These are phyloP conservation scores for Amanita subjunquillea DNA, from an alignment of 768 basidiomycete genomes.

Conservation along the genomic window DNA sequence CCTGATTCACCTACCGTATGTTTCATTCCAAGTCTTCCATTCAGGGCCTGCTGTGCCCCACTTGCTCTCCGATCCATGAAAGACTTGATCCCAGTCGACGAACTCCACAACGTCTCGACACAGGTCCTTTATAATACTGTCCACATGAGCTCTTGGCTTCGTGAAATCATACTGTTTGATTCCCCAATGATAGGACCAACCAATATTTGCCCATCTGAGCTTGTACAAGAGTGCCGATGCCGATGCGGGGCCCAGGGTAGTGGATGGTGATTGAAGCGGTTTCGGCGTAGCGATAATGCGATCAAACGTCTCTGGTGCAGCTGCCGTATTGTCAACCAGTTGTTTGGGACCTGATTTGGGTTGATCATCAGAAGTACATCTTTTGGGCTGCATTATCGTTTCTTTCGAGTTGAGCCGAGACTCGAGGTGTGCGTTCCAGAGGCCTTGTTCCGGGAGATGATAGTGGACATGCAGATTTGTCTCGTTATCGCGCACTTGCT, in stretches of 20 bases:
- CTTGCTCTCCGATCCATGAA: slow-evolving; percentile 24
- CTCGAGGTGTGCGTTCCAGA: slow-evolving; percentile 60
- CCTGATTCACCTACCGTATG: slow-evolving; percentile 51
- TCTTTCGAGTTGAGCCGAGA: slow-evolving; percentile 22
- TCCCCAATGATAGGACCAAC: slow-evolving; percentile 96
- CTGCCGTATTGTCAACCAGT: slow-evolving; percentile 67
- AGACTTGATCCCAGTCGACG: slow-evolving; percentile 68
- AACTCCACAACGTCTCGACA: slow-evolving; percentile 53
- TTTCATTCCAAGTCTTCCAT: slow-evolving; percentile 68
- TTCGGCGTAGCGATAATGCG: slow-evolving; percentile 46
- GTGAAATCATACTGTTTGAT: slow-evolving; percentile 91
- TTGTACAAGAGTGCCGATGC: slow-evolving; percentile 57
- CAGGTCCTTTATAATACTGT: slow-evolving; percentile 38
- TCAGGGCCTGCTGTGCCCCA: slow-evolving; percentile 48
- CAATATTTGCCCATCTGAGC: slow-evolving; percentile 93
- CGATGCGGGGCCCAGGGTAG: slow-evolving; percentile 36
- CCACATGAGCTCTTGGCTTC: slow-evolving; percentile 54
- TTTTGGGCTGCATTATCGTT: slow-evolving; percentile 34
- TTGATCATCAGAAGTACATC: slow-evolving; percentile 11
- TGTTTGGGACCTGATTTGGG: slow-evolving; percentile 44
- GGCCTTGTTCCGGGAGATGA: slow-evolving; percentile 54
- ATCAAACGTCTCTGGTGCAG: slow-evolving; percentile 42
- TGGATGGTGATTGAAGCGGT: slow-evolving; percentile 55
- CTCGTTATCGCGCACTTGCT: slow-evolving; percentile 72
- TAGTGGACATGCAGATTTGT: slow-evolving; percentile 91